These are phyloP conservation scores for Pseudognaphalium luteoalbum DNA, from an alignment of 129 eudicot species.

Conservation along the genomic window DNA sequence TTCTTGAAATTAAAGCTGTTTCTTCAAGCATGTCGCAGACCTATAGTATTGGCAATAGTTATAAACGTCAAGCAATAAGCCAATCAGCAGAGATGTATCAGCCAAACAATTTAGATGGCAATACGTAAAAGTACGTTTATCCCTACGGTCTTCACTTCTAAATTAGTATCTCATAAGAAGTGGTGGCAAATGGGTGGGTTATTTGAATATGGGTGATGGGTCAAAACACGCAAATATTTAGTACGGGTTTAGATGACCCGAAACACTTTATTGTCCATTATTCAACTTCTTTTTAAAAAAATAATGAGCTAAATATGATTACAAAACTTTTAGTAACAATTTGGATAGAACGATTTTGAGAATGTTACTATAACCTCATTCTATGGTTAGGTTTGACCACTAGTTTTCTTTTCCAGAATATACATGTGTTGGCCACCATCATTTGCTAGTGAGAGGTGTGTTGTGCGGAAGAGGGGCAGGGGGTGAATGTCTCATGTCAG, in stretches of 20 bases:
- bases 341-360: not conserved
- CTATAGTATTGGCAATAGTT: slow-evolving; percentile 37
- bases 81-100: not conserved
- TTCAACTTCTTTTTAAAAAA: too few species aligned
- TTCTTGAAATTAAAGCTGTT: slow-evolving; percentile 53
- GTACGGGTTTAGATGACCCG: too few species aligned
- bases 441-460: not conserved
- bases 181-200: too few species aligned
- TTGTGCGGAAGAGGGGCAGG: too few species aligned
- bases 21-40: slow-evolving; percentile 88
- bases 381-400: not conserved
- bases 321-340: too few species aligned
- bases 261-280: too few species aligned
- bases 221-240: not conserved
- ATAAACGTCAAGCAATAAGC: not conserved
- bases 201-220: too few species aligned
- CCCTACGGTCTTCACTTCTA: too few species aligned
- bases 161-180: too few species aligned
- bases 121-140: not conserved
- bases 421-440: not conserved
- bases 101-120: not conserved
- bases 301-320: too few species aligned
- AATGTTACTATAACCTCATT: not conserved
- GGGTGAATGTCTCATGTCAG: too few species aligned
- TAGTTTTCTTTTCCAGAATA: not conserved